Conservation (phyloP, 305 asterid species). For the Fraxinus dipetala region DNA sequence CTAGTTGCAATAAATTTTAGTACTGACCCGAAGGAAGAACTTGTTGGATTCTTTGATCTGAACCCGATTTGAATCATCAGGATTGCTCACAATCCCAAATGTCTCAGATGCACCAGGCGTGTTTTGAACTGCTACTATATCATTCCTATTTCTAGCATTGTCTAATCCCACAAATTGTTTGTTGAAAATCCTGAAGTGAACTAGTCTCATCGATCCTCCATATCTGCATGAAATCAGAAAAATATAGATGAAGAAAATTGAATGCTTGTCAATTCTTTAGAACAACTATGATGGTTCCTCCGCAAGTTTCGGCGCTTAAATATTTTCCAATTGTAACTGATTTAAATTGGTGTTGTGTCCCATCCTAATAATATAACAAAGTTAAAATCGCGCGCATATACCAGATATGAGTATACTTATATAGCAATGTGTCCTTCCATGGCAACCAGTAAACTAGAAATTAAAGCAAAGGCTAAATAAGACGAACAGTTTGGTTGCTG, state of each 20-base stretch:
- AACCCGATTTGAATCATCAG: conserved; percentile 36
- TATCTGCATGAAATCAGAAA: conserved; percentile 33
- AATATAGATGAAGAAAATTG: not conserved
- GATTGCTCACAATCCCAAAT: conserved; percentile 45
- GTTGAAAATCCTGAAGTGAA: conserved; percentile 62
- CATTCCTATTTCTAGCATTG: conserved; percentile 20
- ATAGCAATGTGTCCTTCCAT: conserved; percentile 21
- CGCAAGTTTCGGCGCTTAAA: conserved; percentile 61
- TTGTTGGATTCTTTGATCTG: conserved; percentile 59
- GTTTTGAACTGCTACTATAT: conserved; percentile 30
- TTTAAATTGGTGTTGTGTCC: conserved; percentile 54
- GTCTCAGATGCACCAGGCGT: conserved; percentile 35
- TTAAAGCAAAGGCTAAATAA: conserved; percentile 29
- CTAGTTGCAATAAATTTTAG: not conserved
- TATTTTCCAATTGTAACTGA: conserved; percentile 55
- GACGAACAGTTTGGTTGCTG: conserved; percentile 15
- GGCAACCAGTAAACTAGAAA: conserved; percentile 21
- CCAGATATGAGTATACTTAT: not conserved
- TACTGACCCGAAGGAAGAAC: conserved; percentile 51
- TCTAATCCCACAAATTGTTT: conserved; percentile 56
- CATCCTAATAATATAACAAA: conserved; percentile 42
- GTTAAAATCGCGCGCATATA: not conserved
- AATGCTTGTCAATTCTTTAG: not conserved
- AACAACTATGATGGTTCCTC: conserved; percentile 64
- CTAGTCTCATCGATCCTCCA: conserved; percentile 64